These are phyloP conservation scores for Teratosphaeria viscida DNA, from an alignment of 2,329 filamentous ascomycete genomes.

Conservation along the genomic window DNA sequence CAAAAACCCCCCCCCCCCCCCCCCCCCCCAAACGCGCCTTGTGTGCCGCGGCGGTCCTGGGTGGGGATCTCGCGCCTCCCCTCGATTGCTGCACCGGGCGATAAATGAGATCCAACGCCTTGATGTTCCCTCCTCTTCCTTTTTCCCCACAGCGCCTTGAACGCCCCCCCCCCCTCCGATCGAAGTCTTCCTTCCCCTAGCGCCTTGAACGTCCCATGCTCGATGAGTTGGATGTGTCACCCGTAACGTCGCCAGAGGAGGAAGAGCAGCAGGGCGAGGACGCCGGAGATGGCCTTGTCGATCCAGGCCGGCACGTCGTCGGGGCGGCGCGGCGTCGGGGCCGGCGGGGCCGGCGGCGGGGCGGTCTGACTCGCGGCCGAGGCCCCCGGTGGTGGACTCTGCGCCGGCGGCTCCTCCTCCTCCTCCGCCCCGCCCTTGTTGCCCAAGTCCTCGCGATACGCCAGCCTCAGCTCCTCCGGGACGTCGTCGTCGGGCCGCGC, in stretches of 20 bases:
- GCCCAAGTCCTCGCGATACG: conserved; percentile 61
- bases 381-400: background rate
- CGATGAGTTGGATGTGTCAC: background rate
- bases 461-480: conserved; percentile 51
- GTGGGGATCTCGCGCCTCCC: too few relatives aligned
- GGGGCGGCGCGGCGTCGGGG: background rate
- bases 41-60: too few relatives aligned
- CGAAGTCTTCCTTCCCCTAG: background rate
- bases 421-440: conserved; percentile 9
- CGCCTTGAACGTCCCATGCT: too few relatives aligned
- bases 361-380: too few relatives aligned
- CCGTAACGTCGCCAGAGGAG: background rate
- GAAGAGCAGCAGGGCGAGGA: conserved; percentile 1
- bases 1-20: too few relatives aligned
- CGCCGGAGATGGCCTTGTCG: conserved; percentile 5
- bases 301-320: conserved; percentile 3
- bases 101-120: too few relatives aligned
- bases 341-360: background rate
- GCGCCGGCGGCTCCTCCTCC: background rate
- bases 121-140: too few relatives aligned
- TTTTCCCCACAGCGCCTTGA: background rate
- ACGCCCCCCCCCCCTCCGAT: too few relatives aligned
- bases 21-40: too few relatives aligned
- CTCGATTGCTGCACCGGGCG: too few relatives aligned
- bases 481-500: conserved; percentile 32